These are phyloP conservation scores for Periconia sp. DNA, from an alignment of 2,329 filamentous ascomycete species.

Conservation along the genomic window DNA sequence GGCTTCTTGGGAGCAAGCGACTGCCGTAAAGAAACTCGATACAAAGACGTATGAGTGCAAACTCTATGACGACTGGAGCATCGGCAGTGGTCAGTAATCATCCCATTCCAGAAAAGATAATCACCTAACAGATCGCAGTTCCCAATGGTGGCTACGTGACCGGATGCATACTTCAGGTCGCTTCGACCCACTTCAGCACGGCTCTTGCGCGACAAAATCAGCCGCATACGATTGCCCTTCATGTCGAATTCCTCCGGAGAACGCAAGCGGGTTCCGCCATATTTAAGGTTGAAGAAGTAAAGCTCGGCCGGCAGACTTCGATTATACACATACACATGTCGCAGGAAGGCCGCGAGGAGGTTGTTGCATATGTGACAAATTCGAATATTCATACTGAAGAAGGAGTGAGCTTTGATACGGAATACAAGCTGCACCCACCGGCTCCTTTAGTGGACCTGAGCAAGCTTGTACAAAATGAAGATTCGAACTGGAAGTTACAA, in stretches of 20 bases:
- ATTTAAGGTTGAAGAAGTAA: slow-evolving; percentile 67
- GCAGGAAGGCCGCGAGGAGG: slow-evolving; percentile 64
- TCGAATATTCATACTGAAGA: slow-evolving; percentile 65
- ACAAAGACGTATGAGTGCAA: slow-evolving; percentile 65
- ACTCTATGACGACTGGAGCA: slow-evolving; percentile 67
- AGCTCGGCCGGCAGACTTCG: slow-evolving; percentile 68
- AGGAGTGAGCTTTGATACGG: slow-evolving; percentile 63
- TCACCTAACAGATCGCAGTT: slow-evolving; percentile 52
- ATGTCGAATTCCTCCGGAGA: slow-evolving; percentile 70
- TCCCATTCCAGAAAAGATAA: not conserved
- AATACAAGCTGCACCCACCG: slow-evolving; percentile 58
- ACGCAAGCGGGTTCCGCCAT: slow-evolving; percentile 63
- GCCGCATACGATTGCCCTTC: slow-evolving; percentile 68
- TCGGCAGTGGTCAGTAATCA: slow-evolving; percentile 64
- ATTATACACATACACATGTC: slow-evolving; percentile 67
- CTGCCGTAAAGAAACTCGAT: slow-evolving; percentile 54
- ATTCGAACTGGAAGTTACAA: slow-evolving; percentile 56
- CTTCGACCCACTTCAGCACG: slow-evolving; percentile 63
- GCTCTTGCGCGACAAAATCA: slow-evolving; percentile 64
- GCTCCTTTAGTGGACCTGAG: slow-evolving; percentile 50
- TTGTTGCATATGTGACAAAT: slow-evolving; percentile 70
- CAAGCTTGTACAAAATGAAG: slow-evolving; percentile 52
- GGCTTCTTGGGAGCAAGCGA: slow-evolving; percentile 55
- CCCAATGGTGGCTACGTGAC: slow-evolving; percentile 76
- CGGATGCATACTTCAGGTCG: slow-evolving; percentile 65